Evolutionary conservation across 2,329 filamentous ascomycete species (phyloP), one percentile per base, ranked within the genome.

Genomic region (Diaporthe vexans): DNA sequence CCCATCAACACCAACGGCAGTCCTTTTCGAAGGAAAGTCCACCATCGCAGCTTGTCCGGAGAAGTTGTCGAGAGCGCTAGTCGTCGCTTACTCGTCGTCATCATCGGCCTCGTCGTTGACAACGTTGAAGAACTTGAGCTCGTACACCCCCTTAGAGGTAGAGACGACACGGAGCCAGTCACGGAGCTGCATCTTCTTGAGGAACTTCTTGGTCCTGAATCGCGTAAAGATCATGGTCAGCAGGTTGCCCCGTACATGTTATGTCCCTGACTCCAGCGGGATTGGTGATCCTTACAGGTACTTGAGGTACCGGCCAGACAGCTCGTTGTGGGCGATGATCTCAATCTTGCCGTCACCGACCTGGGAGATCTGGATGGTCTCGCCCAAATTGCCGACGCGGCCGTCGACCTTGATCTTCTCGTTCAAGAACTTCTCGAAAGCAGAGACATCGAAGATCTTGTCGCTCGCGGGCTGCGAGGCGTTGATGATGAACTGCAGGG

Each of bases 51-150:
- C 63, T 37, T 61, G 58, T 59, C n/a, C 19, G 24, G 26, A 37
- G 37, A 24, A 21, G 35, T 51, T 26, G 19, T 72, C 61, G 59
- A 37, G n/a, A 40, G 29, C 15, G 68, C 13, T 17, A 48, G 17
- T 40, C 15, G 33, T 26, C 73, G 59, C 92, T 91, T 98, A 99
- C 88, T 99, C 97, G 84, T 99, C 97, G 85, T 99, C 97, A 84
- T 99, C 97, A 81, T 98, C 97, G 81, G 91, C 95, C 86, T 95
- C 96, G 86, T 99, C 97, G 88, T 97, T 97, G 84, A 98, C 96
- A 85, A 99, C 95, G 91, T 99, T 99, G 95, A 97, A 99, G 95
- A 99, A 99, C 91, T 97, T 95, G 88, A 99, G 94, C 91, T 98
- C 95, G 91, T 99, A 99, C 80, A 98, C 95, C 85, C 97, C 96